Percentiles rank a stretch among this genome's conserved stretches.
phyloP scores from a whole-genome alignment of 495 filamentous ascomycete genomes.

The Penicillium herquei region DNA sequence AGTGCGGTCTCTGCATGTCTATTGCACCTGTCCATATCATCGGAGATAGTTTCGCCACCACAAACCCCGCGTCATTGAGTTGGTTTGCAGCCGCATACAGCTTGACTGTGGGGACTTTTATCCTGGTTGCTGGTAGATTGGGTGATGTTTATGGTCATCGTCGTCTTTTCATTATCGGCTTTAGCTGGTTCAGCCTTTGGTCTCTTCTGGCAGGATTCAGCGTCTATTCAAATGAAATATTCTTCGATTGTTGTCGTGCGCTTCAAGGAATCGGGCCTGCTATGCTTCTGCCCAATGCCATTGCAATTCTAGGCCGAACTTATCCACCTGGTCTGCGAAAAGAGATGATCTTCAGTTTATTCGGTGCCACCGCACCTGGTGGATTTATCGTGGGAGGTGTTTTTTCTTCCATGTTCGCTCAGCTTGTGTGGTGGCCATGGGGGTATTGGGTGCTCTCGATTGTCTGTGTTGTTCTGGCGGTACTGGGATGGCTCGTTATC shows the following conservation, averaged over 20 bases:
- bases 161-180: constrained; percentile 57
- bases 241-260: constrained; percentile 48
- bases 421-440: constrained; percentile 62
- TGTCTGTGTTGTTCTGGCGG: constrained; percentile 22
- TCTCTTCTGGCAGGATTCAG: constrained; percentile 55
- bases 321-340: constrained; percentile 50
- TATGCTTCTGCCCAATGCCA: constrained; percentile 47
- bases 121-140: constrained; percentile 60
- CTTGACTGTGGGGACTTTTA: constrained; percentile 62
- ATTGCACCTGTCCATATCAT: constrained; percentile 46
- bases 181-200: constrained; percentile 62
- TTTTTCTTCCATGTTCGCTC: constrained; percentile 49
- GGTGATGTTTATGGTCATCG: constrained; percentile 67
- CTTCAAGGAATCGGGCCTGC: constrained; percentile 55
- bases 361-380: constrained; percentile 57
- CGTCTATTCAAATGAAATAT: constrained; percentile 24
- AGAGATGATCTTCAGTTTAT: constrained; percentile 59
- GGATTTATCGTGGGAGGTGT: constrained; percentile 53
- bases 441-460: constrained; percentile 57
- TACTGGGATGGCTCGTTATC: constrained; percentile 26
- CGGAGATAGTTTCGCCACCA: constrained; percentile 39
- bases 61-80: constrained; percentile 38
- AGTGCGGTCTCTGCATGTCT: constrained; percentile 33
- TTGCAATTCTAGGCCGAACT: constrained; percentile 45
- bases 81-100: constrained; percentile 53